These are phyloP conservation scores for Fusarium buharicum DNA, from an alignment of 2,329 filamentous ascomycete genomes.

Conservation along the genomic window DNA sequence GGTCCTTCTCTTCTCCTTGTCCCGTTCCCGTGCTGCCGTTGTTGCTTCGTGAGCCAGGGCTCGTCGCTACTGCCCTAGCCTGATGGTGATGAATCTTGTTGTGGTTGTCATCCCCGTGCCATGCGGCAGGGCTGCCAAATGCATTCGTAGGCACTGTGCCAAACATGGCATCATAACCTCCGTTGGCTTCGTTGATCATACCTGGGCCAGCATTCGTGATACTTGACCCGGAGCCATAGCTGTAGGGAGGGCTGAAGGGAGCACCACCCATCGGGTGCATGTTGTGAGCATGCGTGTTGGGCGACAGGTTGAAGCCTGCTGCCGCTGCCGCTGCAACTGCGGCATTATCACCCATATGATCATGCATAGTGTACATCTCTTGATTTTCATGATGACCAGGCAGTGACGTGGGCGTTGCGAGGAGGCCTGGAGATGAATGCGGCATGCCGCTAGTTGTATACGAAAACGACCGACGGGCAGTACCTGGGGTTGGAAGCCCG, in stretches of 20 bases:
- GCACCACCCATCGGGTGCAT: slow-evolving; percentile 48
- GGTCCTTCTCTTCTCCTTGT: slow-evolving; percentile 76
- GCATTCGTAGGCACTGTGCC: slow-evolving; percentile 64
- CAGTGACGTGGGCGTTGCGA: slow-evolving; percentile 53
- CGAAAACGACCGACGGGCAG: slow-evolving; percentile 54
- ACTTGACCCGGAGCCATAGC: slow-evolving; percentile 50
- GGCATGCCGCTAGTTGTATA: slow-evolving; percentile 48
- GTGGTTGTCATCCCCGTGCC: slow-evolving; percentile 57
- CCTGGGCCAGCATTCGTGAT: slow-evolving; percentile 43
- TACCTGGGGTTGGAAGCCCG: slow-evolving; percentile 47
- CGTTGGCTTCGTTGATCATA: slow-evolving; percentile 48
- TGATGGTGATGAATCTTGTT: slow-evolving; percentile 36
- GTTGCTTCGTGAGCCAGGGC: slow-evolving; percentile 61
- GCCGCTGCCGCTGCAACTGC: slow-evolving; percentile 52
- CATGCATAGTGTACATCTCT: slow-evolving; percentile 49
- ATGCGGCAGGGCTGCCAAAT: slow-evolving; percentile 63
- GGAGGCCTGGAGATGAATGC: slow-evolving; percentile 53
- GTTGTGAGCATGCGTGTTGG: slow-evolving; percentile 38
- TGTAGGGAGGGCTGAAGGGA: slow-evolving; percentile 57
- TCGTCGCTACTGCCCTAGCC: slow-evolving; percentile 43
- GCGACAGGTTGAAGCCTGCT: slow-evolving; percentile 50
- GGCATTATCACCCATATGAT: slow-evolving; percentile 50
- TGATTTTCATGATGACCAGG: slow-evolving; percentile 50
- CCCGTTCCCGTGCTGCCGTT: slow-evolving; percentile 61
- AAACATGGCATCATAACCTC: slow-evolving; percentile 70